Conservation (phyloP, 2,329 filamentous ascomycete genomes). For the Fusarium hainanense region DNA sequence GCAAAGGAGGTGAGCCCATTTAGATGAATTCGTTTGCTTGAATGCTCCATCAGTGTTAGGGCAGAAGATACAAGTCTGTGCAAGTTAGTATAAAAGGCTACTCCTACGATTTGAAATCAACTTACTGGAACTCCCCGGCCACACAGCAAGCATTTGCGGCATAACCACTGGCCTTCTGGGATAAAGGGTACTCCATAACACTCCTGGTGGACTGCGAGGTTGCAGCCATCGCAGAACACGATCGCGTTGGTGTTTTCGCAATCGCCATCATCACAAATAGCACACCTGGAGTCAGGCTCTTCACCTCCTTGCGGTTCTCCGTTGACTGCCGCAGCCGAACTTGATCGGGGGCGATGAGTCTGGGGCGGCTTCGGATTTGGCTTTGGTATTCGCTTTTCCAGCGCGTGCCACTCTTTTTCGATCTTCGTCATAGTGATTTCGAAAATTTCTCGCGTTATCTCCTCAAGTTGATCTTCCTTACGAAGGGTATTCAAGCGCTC, state of each 20-base stretch:
- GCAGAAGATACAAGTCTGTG: constrained; percentile 93
- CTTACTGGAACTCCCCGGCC: constrained; percentile 87
- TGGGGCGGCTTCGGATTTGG: constrained; percentile 96
- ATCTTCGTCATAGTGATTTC: constrained; percentile 99
- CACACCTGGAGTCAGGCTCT: constrained; percentile 96
- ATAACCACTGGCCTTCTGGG: constrained; percentile 97
- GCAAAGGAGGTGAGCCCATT: constrained; percentile 96
- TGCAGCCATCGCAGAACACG: constrained; percentile 98
- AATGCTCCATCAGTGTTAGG: constrained; percentile 98
- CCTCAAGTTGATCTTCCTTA: constrained; percentile 77
- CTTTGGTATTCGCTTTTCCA: constrained; percentile 97
- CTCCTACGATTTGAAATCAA: constrained; percentile 23
- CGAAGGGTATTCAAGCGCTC: constrained; percentile 84
- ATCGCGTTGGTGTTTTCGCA: constrained; percentile 99
- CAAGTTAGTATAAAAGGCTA: constrained; percentile 30
- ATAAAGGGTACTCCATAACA: constrained; percentile 99
- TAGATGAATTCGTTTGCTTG: constrained; percentile 95
- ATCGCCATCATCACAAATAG: constrained; percentile 98
- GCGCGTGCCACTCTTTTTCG: constrained; percentile 96
- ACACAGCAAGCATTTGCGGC: constrained; percentile 94
- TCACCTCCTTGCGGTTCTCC: constrained; percentile 86
- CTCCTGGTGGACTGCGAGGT: constrained; percentile 97
- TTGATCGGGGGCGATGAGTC: constrained; percentile 90
- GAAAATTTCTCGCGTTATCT: constrained; percentile 92
- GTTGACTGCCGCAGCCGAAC: constrained; percentile 94